phyloP scores from a whole-genome alignment of 768 basidiomycete species.

The Rhizopogon vesiculosus region DNA sequence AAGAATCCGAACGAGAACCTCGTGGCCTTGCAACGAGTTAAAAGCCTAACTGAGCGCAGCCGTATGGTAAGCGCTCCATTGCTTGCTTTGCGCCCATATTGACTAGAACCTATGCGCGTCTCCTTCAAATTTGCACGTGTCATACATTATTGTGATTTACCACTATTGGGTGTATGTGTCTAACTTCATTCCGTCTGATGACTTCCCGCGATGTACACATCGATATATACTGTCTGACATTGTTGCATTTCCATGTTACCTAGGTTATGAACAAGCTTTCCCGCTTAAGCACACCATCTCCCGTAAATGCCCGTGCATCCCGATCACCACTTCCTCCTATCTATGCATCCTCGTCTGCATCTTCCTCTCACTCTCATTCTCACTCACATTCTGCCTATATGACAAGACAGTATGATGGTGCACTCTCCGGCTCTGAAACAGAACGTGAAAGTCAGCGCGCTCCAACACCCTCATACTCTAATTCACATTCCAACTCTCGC shows the following conservation, averaged over 20 bases:
- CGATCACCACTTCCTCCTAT: constrained; percentile 32
- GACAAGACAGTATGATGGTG: constrained; percentile 27
- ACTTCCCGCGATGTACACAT: neutral
- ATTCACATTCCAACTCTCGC: constrained; percentile 22
- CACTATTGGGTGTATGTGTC: constrained; percentile 2
- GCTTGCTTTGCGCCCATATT: constrained; percentile 14
- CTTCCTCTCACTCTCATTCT: constrained; percentile 28
- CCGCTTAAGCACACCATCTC: constrained; percentile 55
- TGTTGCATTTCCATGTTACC: neutral
- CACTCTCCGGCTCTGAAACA: constrained; percentile 75
- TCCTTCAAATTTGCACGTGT: constrained; percentile 27
- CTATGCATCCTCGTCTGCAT: constrained; percentile 28
- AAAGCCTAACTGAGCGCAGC: constrained; percentile 67
- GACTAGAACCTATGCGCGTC: constrained; percentile 19
- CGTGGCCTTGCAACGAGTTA: constrained; percentile 61
- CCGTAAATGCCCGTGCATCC: constrained; percentile 30
- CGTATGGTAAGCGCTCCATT: constrained; percentile 50
- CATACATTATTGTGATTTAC: constrained; percentile 13
- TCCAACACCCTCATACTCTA: constrained; percentile 24
- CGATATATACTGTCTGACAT: constrained; percentile 15
- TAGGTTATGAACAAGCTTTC: constrained; percentile 70
- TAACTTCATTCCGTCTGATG: neutral
- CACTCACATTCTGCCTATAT: constrained; percentile 23
- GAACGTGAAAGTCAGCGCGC: constrained; percentile 58
- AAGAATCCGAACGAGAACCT: constrained; percentile 48